Evolutionary conservation across 2,329 filamentous ascomycete species (phyloP).

Genomic region (Ophiostoma sp.): DNA sequence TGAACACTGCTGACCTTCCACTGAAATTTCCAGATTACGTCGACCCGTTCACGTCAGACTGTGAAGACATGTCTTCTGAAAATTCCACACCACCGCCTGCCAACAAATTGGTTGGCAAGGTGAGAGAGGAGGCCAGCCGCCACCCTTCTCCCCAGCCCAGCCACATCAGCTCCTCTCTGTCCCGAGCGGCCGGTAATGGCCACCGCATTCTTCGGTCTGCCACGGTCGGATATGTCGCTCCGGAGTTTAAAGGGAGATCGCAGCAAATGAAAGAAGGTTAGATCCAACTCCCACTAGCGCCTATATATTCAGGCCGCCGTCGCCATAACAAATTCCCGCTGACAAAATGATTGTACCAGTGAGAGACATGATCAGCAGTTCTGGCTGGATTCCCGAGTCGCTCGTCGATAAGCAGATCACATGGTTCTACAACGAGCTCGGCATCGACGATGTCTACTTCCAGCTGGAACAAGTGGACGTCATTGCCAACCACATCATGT

Average conservation of each 20-base stretch:
- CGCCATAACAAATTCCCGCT: neutral
- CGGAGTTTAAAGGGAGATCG: conserved; percentile 88
- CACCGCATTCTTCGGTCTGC: conserved; percentile 80
- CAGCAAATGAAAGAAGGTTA: conserved; percentile 82
- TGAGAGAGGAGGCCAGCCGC: conserved; percentile 48
- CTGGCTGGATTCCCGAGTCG: conserved; percentile 80
- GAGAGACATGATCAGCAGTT: conserved; percentile 74
- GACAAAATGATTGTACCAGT: conserved; percentile 50
- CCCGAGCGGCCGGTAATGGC: conserved; percentile 56
- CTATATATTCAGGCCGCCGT: neutral
- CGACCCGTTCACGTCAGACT: conserved; percentile 37
- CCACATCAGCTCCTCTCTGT: conserved; percentile 69
- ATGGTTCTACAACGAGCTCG: conserved; percentile 96
- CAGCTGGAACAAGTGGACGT: conserved; percentile 82
- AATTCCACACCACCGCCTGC: conserved; percentile 26
- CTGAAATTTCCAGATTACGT: conserved; percentile 40
- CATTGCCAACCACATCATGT: conserved; percentile 92
- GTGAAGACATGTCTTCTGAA: conserved; percentile 37
- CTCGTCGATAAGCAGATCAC: conserved; percentile 82
- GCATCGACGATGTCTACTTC: conserved; percentile 99
- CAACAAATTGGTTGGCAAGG: conserved; percentile 36
- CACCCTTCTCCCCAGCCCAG: conserved; percentile 86
- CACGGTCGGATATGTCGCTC: conserved; percentile 90
- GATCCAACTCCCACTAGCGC: conserved; percentile 31
- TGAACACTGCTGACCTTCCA: conserved; percentile 38